A percentile compares a stretch with the other conserved stretches of the same genome.
phyloP scores from a whole-genome alignment of 768 basidiomycete species.

The Tulasnella sp. region DNA sequence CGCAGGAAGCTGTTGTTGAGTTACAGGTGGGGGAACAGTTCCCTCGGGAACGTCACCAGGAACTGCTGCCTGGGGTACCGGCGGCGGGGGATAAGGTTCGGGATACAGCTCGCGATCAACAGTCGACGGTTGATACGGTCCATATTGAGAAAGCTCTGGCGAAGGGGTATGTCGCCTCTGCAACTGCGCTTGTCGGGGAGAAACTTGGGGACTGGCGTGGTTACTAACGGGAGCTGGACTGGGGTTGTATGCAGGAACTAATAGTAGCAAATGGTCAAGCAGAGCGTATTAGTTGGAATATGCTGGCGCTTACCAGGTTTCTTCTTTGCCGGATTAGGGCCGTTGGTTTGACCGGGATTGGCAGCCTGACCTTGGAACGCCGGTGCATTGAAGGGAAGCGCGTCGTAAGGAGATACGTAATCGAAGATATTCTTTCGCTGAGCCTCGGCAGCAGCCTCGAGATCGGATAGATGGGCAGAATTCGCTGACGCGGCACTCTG shows the following conservation, averaged over 20 bases:
- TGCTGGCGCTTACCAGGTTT: slow-evolving; percentile 35
- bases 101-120: neutral
- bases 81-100: neutral
- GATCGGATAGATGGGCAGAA: slow-evolving; percentile 16
- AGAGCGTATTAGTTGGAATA: neutral
- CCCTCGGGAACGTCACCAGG: neutral
- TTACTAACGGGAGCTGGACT: slow-evolving; percentile 30
- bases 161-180: slow-evolving; percentile 20
- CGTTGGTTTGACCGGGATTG: slow-evolving; percentile 20
- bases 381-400: slow-evolving; percentile 38
- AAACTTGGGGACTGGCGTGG: slow-evolving; percentile 37
- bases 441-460: slow-evolving; percentile 17
- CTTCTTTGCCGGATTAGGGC: slow-evolving; percentile 36
- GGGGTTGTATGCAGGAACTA: slow-evolving; percentile 30
- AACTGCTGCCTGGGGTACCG: neutral
- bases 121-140: neutral
- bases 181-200: slow-evolving; percentile 40
- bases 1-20: slow-evolving; percentile 2
- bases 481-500: slow-evolving; percentile 1
- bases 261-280: no score
- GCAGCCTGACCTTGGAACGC: slow-evolving; percentile 20
- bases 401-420: slow-evolving; percentile 75
- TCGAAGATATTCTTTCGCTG: slow-evolving; percentile 51
- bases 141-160: slow-evolving; percentile 26
- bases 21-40: no score